Evolutionary conservation across 2,329 filamentous ascomycete genomes (phyloP), one percentile per base, ranked within the genome.

Genomic region (Fusarium lateritium): DNA sequence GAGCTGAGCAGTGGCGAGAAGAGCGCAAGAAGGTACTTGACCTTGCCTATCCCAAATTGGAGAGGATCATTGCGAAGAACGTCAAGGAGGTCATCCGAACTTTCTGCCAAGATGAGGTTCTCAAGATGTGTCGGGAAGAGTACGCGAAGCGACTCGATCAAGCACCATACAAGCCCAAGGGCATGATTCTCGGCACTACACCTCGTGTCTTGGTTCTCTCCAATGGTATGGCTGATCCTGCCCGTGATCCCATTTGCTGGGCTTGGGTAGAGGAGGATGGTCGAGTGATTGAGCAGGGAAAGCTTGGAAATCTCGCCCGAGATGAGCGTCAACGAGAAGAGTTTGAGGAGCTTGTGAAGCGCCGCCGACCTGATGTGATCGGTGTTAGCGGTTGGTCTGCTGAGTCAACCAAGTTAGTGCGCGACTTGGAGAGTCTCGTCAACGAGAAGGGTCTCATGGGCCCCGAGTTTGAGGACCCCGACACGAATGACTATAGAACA

Each of bases 81-180:
- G 94, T 98, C 66, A 98, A 98, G 80, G 96, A 99, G 77, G 94
- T 93, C 46, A 87, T 99, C 70, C 92, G 94, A 72, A 95, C 94
- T 10, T 94, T 95, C 72, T 99, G 96, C 76, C 95, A 99, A 79
- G 94, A 97, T 74, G 91, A 94, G 74, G 89, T 99, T 50, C 90
- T 94, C n/a, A 93, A 91, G 75, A 88, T 90, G 56, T 97, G 94
- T 74, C 92, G 96, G 52, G 94, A 97, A 71, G 92, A 94, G 65
- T 98, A 96, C 79, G 92, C 91, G 43, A 91, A 92, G 79, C 92
- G 94, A 77, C 88, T 99, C 24, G 96, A 99, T 75, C 96, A 99
- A 80, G 94, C 96, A 10, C 96, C 96, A 0, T 97, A 94, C 82
- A 97, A 98, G 79, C 94, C 96, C 7, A 94, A 95, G 80, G 94